These are phyloP conservation scores for Tanacetum coccineum DNA, from an alignment of 129 eudicot genomes.

Conservation along the genomic window DNA sequence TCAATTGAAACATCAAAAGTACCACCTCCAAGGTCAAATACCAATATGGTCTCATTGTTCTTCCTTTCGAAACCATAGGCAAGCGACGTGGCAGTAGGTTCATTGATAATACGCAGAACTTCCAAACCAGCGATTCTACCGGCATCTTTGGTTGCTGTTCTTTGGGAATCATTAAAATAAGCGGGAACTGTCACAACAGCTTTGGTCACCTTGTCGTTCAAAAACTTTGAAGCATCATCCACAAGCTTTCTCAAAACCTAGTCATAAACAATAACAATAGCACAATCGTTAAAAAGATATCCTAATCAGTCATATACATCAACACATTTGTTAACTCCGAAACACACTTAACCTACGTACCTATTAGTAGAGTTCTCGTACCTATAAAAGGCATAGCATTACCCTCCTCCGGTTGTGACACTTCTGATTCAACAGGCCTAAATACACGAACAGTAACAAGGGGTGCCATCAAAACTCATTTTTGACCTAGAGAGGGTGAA, in stretches of 20 bases:
- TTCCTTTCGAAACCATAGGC: slow-evolving; percentile 98
- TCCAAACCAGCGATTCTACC: slow-evolving; percentile 98
- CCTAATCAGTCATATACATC: background rate
- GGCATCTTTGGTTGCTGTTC: slow-evolving; percentile 98
- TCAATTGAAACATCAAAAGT: slow-evolving; percentile 98
- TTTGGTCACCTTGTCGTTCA: slow-evolving; percentile 81
- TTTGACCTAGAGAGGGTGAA: too few relatives aligned
- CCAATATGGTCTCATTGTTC: slow-evolving; percentile 86
- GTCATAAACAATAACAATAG: background rate
- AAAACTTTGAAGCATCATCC: slow-evolving; percentile 92
- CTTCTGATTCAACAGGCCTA: too few relatives aligned
- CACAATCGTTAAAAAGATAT: background rate
- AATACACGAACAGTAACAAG: too few relatives aligned
- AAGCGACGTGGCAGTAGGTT: slow-evolving; percentile 95
- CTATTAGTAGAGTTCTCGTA: too few relatives aligned
- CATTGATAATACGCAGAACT: slow-evolving; percentile 87
- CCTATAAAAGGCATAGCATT: too few relatives aligned
- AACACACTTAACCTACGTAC: slow-evolving; percentile 8
- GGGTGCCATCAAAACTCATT: too few relatives aligned
- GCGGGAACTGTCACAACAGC: slow-evolving; percentile 98
- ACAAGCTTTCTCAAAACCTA: slow-evolving; percentile 96
- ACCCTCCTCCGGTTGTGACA: too few relatives aligned
- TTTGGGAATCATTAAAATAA: slow-evolving; percentile 91
- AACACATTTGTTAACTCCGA: background rate
- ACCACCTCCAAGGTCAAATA: slow-evolving; percentile 98